These are phyloP conservation scores for Penicillium oxalicum DNA, from an alignment of 2,329 filamentous ascomycete genomes.

Conservation along the genomic window DNA sequence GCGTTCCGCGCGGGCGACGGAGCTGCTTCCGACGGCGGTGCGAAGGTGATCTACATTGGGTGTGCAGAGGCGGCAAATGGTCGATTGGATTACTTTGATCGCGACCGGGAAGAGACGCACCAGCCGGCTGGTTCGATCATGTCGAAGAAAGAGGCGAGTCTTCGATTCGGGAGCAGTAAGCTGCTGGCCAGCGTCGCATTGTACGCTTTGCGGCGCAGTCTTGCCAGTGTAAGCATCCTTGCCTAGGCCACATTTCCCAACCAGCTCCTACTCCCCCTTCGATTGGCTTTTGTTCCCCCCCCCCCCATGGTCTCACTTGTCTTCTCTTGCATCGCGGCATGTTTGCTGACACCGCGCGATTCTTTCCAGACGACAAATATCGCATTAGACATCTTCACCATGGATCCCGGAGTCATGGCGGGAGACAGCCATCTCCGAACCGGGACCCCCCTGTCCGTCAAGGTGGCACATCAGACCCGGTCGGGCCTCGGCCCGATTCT, in stretches of 20 bases:
- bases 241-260: background rate
- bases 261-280: background rate
- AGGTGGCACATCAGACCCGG: constrained; percentile 28
- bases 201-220: constrained; percentile 34
- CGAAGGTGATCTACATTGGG: constrained; percentile 33
- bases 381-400: constrained; percentile 32
- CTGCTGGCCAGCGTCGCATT: constrained; percentile 30
- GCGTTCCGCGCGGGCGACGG: constrained; percentile 32
- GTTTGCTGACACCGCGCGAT: constrained; percentile 2
- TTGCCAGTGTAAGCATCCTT: constrained; percentile 26
- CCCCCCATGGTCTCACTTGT: no score
- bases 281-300: no score
- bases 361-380: constrained; percentile 28
- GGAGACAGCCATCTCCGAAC: constrained; percentile 23
- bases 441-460: constrained; percentile 24
- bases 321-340: no score
- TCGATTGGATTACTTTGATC: constrained; percentile 30
- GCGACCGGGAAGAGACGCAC: constrained; percentile 14
- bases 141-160: constrained; percentile 25
- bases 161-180: constrained; percentile 33
- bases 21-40: constrained; percentile 24
- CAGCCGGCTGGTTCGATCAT: constrained; percentile 21
- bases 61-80: constrained; percentile 30
- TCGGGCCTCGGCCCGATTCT: constrained; percentile 29
- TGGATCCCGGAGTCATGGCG: constrained; percentile 30